A percentile compares a stretch with the other conserved stretches of the same genome.
Conservation (phyloP, 768 basidiomycete genomes). For the Termitomyces sp. region DNA sequence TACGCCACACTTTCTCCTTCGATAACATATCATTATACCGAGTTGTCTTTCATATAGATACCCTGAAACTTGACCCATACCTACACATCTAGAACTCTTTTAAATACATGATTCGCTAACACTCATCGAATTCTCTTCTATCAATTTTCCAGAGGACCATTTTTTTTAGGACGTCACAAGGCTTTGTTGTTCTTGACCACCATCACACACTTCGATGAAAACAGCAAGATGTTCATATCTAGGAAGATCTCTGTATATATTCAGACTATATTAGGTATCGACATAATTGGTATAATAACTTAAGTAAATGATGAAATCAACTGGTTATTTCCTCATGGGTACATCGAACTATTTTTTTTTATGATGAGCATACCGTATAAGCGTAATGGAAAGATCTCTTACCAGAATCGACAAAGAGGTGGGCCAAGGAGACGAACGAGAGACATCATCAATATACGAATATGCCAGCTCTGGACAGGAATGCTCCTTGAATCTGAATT, state of each 20-base stretch:
- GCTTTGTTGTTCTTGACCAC: too few species aligned
- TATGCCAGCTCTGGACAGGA: conserved; percentile 44
- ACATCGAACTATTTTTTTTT: conserved; percentile 2
- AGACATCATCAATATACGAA: conserved; percentile 49
- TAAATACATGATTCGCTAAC: not conserved
- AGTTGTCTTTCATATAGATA: not conserved
- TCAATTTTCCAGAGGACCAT: not conserved
- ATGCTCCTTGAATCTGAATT: conserved; percentile 39
- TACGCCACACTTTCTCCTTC: not conserved
- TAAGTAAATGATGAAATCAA: not conserved
- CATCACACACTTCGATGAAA: not conserved
- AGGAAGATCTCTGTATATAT: not conserved
- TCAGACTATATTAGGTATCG: not conserved
- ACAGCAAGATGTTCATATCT: not conserved
- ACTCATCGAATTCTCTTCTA: not conserved
- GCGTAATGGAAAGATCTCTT: conserved; percentile 8
- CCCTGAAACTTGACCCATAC: not conserved
- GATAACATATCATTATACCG: conserved; percentile 1
- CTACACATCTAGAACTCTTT: not conserved
- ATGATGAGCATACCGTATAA: not conserved
- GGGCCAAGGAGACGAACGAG: conserved; percentile 61
- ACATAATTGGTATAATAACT: not conserved
- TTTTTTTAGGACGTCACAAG: too few species aligned
- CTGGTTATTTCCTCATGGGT: not conserved
- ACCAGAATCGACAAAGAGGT: conserved; percentile 59